Base-by-base conservation (phyloP, 306 rosid genomes). In the Vigna reflexopilosa region DNA sequence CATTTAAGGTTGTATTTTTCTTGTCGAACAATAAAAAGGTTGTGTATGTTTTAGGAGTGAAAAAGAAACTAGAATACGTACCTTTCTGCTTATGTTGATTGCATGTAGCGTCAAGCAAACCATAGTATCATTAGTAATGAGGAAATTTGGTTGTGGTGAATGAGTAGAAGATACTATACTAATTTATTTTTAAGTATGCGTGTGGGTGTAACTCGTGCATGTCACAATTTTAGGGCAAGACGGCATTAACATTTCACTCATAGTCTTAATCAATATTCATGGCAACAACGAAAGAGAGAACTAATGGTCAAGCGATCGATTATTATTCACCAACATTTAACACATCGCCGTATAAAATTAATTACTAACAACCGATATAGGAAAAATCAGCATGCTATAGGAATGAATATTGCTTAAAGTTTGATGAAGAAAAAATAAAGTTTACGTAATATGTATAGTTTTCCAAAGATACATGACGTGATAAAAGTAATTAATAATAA, bases 221-320 rank as follows among this genome's bases (percentile, higher is more conserved):
- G 68, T 63, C 48, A 63, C 68, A 63, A 9, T 63, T 63, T 63
- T 0, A 28, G 17, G 24, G 69, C 26, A 63, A 36, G 47, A 63
- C 48, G 45, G 24, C 68, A 63, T 3, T 52, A 8, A 52, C 58
- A 51, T 17, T 52, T 61, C 12, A 30, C 44, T 30, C 44, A 61
- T 30, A 28, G 14, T 59, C 14, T 1, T 11, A 24, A 26, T 59
- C 14, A 42, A 12, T 16, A 32, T 62, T 32, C 20, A 62, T 32
- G 22, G 45, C 67, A 30, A 61, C 20, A 0, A 32, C 12, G 1
- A 19, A 22, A 56, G 7, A 14, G 20, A 34, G 9, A 47, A 36
- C 28, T 9, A 14, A 0, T 63, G 48, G 4, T 63, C 48, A 63
- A 36, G 3, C 15, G 0, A 62, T 59, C 20, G 5, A 4, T 4